Percentiles rank a stretch among this genome's conserved stretches.
Conservation (phyloP, 306 rosid species). For the Citrullus colocynthis region DNA sequence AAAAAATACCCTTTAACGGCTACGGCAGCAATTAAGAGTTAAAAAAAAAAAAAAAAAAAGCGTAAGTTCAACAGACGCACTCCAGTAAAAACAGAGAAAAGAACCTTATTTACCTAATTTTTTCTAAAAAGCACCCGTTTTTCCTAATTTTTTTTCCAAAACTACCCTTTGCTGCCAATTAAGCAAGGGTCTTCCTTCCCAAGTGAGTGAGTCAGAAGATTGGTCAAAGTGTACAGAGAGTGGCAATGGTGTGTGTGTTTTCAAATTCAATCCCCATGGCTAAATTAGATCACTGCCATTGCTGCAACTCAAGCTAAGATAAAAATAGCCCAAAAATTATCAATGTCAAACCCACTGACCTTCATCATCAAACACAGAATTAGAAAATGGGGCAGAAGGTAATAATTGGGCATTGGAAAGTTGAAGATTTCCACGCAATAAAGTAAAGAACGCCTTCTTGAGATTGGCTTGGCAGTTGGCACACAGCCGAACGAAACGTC, state of each 20-base stretch:
- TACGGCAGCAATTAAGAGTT: too few relatives aligned
- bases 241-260: background rate
- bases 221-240: background rate
- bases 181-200: background rate
- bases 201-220: background rate
- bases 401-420: background rate
- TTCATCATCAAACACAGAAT: background rate
- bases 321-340: background rate
- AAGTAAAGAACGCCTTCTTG: background rate
- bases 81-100: too few relatives aligned
- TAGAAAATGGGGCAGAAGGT: background rate
- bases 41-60: too few relatives aligned
- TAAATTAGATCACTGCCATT: background rate
- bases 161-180: too few relatives aligned
- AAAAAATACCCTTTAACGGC: too few relatives aligned
- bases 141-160: too few relatives aligned
- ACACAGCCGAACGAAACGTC: background rate
- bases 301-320: background rate
- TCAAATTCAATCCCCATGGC: background rate
- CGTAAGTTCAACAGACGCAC: too few relatives aligned
- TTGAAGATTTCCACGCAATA: constrained; percentile 3
- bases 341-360: constrained; percentile 1
- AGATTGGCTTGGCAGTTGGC: background rate
- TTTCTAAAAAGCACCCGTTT: too few relatives aligned
- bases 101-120: too few relatives aligned